Percentiles rank a stretch among this genome's conserved stretches.
These are phyloP conservation scores for Fomitopsis palustris DNA, from an alignment of 1,284 basidiomycete species.

Conservation along the genomic window DNA sequence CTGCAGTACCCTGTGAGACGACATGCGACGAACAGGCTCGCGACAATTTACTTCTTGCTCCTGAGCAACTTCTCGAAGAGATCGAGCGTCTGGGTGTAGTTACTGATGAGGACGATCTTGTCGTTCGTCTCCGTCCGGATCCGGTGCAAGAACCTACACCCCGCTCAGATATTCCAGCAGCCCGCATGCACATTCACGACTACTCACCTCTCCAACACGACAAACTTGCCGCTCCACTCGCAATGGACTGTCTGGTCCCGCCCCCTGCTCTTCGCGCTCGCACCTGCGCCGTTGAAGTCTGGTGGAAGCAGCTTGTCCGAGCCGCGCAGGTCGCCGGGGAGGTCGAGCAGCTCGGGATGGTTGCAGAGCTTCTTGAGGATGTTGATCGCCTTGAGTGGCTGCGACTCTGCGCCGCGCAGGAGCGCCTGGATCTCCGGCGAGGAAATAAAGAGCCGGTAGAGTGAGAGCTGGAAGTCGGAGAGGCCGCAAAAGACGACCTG, in stretches of 20 bases:
- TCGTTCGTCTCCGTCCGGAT: constrained; percentile 83
- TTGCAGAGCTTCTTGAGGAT: constrained; percentile 98
- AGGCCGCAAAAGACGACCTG: constrained; percentile 97
- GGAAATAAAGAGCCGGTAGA: constrained; percentile 92
- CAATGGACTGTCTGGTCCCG: constrained; percentile 63
- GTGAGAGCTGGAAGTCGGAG: constrained; percentile 83
- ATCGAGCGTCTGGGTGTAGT: constrained; percentile 97
- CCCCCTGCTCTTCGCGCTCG: constrained; percentile 31
- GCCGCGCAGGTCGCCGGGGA: constrained; percentile 86
- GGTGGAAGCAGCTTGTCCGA: constrained; percentile 84
- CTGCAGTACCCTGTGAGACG: constrained; percentile 36
- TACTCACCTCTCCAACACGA: constrained; percentile 85
- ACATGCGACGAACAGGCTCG: background rate
- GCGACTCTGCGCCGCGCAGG: constrained; percentile 87
- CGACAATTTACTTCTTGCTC: constrained; percentile 66
- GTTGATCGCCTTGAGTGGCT: constrained; percentile 96
- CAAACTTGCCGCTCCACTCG: constrained; percentile 89
- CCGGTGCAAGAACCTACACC: constrained; percentile 77
- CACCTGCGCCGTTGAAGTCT: constrained; percentile 65
- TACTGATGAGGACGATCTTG: constrained; percentile 98
- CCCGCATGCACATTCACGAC: background rate
- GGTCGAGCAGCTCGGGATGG: constrained; percentile 90
- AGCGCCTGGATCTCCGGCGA: constrained; percentile 94
- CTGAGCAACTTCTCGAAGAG: constrained; percentile 88
- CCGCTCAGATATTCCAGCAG: background rate